Base-by-base conservation (phyloP, 352 stramenopile genomes). In the Stephanocyclus meneghinianus region DNA sequence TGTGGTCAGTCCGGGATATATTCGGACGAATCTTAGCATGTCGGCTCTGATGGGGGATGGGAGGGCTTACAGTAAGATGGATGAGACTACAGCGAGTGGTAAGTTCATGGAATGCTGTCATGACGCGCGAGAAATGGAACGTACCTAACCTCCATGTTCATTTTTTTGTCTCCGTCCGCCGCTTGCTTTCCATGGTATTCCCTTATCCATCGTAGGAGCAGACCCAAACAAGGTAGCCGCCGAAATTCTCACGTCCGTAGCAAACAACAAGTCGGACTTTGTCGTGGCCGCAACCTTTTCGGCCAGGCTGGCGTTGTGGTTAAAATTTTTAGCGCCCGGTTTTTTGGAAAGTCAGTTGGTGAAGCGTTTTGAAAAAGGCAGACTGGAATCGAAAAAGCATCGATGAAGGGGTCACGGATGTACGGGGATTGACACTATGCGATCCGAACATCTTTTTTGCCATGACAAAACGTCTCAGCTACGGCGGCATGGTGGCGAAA, bases 1-100 rank as follows among this genome's bases (percentile, higher is more conserved):
- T 71, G 72, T 91, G 6, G 76, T 87, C 16, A 85, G 65, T 71
- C 91, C 90, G 15, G 91, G 91, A 60, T 95, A 95, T 59, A 92
- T 95, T 55, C 68, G 80, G 11, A 95, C 91, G 0, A 88, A 92
- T 75, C 73, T 94, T 30, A 88, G 73, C 51, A 40, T 78, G 50
- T 82, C 75, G 26, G 90, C 91, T 16, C 59, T 94, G 0, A 93
- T 84, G 45, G 91, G 87, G 10, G 86, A 93, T 79, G 87, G 90
- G 29, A 77, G n/a, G 16, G 30, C 47, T 13, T 88, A 94, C 72
- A 85, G 81, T 18, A 83, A 87, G 30, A 91, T 90, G 71, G 91
- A 95, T 76, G 70, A 74, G 5, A 88, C 88, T 1, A 95, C 91
- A 13, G 88, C 82, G 0, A 84, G 78, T 64, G 87, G 87, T 83